Evolutionary conservation across 441 rosid species (phyloP).

Genomic region (Dalechampia spathulata): DNA sequence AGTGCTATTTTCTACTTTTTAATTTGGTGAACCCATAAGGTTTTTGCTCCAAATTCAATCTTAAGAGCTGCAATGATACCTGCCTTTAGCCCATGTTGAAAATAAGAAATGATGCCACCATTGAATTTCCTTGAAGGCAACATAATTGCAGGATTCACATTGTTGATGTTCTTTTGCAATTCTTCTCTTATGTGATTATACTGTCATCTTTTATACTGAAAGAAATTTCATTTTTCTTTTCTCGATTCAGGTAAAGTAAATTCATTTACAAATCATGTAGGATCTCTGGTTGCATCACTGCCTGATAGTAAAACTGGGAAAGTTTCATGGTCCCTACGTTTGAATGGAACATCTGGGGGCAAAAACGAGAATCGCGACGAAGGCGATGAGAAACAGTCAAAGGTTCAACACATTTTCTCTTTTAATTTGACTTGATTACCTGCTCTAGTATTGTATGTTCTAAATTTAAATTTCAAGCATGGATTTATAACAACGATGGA

Average conservation of each 20-base stretch:
- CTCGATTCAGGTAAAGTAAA: slow-evolving; percentile 14
- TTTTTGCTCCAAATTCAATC: too few relatives aligned
- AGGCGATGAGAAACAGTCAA: slow-evolving; percentile 54
- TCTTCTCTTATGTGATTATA: not conserved
- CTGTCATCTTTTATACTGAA: not conserved
- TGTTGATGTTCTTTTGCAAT: not conserved
- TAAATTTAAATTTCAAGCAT: not conserved
- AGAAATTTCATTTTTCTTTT: not conserved
- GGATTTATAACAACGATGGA: not conserved
- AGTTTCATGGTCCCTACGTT: slow-evolving; percentile 25
- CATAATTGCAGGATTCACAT: not conserved
- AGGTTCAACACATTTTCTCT: slow-evolving; percentile 32
- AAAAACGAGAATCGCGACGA: slow-evolving; percentile 58
- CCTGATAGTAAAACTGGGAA: not conserved
- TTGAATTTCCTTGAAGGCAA: too few relatives aligned
- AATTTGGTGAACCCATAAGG: too few relatives aligned
- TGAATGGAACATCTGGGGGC: slow-evolving; percentile 68
- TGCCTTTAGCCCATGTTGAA: too few relatives aligned
- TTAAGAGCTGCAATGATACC: too few relatives aligned
- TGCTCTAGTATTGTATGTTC: not conserved
- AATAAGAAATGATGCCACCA: too few relatives aligned
- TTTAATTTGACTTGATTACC: not conserved
- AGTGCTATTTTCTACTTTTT: too few relatives aligned
- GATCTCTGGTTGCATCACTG: not conserved
- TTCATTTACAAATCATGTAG: slow-evolving; percentile 11